phyloP scores from a whole-genome alignment of 768 basidiomycete species.

The Termitomyces sp. region DNA sequence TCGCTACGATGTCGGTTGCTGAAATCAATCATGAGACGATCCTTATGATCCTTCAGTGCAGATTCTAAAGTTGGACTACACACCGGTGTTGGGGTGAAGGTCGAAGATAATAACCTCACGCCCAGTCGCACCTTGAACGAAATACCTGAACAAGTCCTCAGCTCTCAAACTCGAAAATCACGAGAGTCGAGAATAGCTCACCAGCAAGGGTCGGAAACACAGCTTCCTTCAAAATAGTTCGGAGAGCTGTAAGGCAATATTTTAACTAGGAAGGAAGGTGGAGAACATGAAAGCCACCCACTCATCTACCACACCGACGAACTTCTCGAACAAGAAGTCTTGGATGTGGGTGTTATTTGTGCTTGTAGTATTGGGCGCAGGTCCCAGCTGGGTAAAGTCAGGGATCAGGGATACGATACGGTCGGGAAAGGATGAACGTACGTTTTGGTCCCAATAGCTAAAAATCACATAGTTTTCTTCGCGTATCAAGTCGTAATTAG shows the following conservation, averaged over 20 bases:
- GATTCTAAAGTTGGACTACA: conserved; percentile 5
- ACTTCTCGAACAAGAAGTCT: conserved; percentile 51
- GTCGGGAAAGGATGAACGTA: conserved; percentile 18
- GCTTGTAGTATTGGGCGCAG: conserved; percentile 37
- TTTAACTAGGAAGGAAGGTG: neutral
- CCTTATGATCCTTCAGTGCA: too few relatives aligned
- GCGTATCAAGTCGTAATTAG: neutral
- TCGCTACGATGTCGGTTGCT: conserved; percentile 47
- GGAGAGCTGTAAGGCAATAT: conserved; percentile 24
- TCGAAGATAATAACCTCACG: conserved; percentile 58
- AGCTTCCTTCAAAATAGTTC: conserved; percentile 50
- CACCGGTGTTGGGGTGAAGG: conserved; percentile 51
- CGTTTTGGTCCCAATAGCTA: conserved; percentile 63
- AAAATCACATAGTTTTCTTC: neutral
- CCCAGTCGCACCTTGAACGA: conserved; percentile 47
- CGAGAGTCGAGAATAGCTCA: conserved; percentile 2
- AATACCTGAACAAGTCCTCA: conserved; percentile 28
- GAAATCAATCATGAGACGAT: neutral
- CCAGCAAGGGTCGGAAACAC: conserved; percentile 59
- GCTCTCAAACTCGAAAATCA: neutral
- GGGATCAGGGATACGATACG: conserved; percentile 7
- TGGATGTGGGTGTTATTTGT: conserved; percentile 51
- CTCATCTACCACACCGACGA: conserved; percentile 49
- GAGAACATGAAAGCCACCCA: conserved; percentile 13
- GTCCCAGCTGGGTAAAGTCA: conserved; percentile 23